Conservation (phyloP, 2,329 filamentous ascomycete genomes). For the Alternaria angustiovoidea region DNA sequence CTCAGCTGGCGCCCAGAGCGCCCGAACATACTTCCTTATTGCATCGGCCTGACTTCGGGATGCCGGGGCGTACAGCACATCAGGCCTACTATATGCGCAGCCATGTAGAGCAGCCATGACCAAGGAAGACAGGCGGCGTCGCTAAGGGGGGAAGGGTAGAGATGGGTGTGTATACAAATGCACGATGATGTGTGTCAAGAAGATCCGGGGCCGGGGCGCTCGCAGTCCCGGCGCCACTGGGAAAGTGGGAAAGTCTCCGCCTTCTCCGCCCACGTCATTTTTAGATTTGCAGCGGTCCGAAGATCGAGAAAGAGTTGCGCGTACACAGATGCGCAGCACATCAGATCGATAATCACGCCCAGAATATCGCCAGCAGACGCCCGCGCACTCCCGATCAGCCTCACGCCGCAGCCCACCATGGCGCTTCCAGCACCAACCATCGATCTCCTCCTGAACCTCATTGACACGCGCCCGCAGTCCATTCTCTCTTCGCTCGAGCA, state of each 20-base stretch:
- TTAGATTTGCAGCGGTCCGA: slow-evolving; percentile 2
- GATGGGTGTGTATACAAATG: background rate
- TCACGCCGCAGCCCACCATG: slow-evolving; percentile 25
- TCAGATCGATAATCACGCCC: background rate
- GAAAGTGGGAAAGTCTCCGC: background rate
- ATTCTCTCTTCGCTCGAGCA: slow-evolving; percentile 78
- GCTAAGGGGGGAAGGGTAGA: background rate
- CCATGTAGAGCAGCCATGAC: background rate
- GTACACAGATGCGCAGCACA: slow-evolving; percentile 8
- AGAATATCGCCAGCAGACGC: background rate
- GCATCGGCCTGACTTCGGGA: slow-evolving; percentile 1
- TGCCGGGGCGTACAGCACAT: background rate
- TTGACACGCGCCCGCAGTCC: slow-evolving; percentile 79
- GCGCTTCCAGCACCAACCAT: slow-evolving; percentile 51
- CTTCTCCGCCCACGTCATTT: slow-evolving; percentile 26
- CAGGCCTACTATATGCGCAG: background rate
- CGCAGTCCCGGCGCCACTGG: background rate
- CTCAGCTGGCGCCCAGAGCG: slow-evolving; percentile 25
- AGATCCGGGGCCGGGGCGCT: background rate
- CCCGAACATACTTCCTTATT: background rate
- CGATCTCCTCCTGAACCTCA: slow-evolving; percentile 62
- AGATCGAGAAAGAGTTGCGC: slow-evolving; percentile 1
- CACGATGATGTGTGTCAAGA: background rate
- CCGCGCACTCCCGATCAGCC: slow-evolving; percentile 1
- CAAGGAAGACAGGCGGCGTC: background rate